Conservation (phyloP, 2,329 filamentous ascomycete genomes). For the Bipolaris oryzae region DNA sequence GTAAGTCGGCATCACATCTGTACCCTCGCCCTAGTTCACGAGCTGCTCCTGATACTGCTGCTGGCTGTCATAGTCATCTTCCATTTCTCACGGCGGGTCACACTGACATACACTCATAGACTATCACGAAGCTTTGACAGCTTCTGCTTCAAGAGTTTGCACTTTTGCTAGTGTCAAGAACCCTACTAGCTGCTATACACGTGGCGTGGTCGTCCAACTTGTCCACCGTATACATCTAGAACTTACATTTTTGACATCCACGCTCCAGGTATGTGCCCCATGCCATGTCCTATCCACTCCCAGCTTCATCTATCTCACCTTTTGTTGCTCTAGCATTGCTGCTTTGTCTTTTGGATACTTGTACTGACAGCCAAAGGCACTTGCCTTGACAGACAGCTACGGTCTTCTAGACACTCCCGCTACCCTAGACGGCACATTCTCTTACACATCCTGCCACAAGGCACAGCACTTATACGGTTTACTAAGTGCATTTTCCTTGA, state of each 20-base stretch:
- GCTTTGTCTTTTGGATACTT: constrained; percentile 3
- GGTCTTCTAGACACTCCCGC: constrained; percentile 15
- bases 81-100: background rate
- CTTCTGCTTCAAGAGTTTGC: background rate
- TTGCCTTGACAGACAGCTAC: constrained; percentile 21
- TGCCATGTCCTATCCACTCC: background rate
- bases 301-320: constrained; percentile 11
- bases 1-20: background rate
- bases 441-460: constrained; percentile 16
- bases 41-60: background rate
- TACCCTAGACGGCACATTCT: constrained; percentile 12
- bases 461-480: constrained; percentile 14
- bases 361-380: constrained; percentile 17
- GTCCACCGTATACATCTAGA: background rate
- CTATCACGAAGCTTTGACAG: background rate
- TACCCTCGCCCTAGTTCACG: background rate
- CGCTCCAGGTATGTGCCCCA: constrained; percentile 7
- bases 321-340: constrained; percentile 4
- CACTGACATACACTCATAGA: background rate
- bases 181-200: background rate
- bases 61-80: no score
- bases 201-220: background rate
- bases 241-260: constrained; percentile 5
- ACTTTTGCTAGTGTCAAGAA: background rate
- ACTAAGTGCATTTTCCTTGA: constrained; percentile 11